Evolutionary conservation across 495 filamentous ascomycete genomes (phyloP), one percentile per base, ranked within the genome.

Genomic region (Durotheca rogersii): DNA sequence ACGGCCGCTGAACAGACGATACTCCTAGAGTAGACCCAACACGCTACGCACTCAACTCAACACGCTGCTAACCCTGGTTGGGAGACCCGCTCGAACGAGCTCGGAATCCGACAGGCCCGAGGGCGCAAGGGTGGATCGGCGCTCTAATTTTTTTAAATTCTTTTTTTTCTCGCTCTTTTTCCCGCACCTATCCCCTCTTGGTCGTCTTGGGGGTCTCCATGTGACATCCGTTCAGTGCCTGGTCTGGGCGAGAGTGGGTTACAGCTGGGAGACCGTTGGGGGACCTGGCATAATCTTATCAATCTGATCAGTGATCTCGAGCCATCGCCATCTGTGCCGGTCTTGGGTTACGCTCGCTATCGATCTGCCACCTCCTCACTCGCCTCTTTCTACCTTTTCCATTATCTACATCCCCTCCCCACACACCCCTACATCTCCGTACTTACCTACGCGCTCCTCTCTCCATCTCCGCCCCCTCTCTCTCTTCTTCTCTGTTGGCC

Each of bases 271-370:
- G 33, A 35, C 16, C n/a, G 11, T 11, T 11, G 3, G 3, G 53
- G 58, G 58, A 41, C 58, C 58, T 61, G 58, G 53, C 52, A 55
- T 66, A 64, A 68, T 68, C 66, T 68, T 68, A 68, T 68, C 66
- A 68, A 68, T 68, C 66, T 58, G 61, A 65, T 68, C 66, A 64
- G 64, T 64, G 54, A 61, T 61, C 54, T 56, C 54, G 49, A 53
- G 56, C 53, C 57, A 53, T 53, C 48, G 9, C 49, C 38, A 52
- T 39, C 31, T 38, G 27, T 21, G 6, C 20, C 14, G n/a, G n/a
- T n/a, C n/a, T n/a, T n/a, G n/a, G n/a, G n/a, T n/a, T n/a, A n/a
- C n/a, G n/a, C n/a, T n/a, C n/a, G n/a, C n/a, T n/a, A n/a, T n/a
- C n/a, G n/a, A n/a, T n/a, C n/a, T n/a, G n/a, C n/a, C n/a, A 27